Evolutionary conservation across 176 grass and related monocot species (phyloP).

Genomic region (Saccharum officinarum): DNA sequence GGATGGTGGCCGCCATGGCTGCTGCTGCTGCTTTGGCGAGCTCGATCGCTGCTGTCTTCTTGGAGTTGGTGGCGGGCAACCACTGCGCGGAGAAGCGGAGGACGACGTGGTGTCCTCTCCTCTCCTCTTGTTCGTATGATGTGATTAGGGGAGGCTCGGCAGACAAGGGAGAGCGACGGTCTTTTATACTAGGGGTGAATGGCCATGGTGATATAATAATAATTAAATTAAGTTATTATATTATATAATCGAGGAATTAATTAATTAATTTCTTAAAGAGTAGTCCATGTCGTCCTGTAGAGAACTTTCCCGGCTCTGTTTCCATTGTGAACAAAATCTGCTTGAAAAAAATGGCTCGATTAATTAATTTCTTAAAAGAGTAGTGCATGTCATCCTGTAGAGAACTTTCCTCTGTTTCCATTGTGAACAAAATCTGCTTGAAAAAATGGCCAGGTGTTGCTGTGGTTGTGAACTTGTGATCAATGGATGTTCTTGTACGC

Average conservation of each 20-base stretch:
- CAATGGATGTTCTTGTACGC: not conserved
- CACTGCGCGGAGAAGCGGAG: not conserved
- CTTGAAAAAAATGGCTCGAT: not conserved
- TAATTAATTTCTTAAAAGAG: not conserved
- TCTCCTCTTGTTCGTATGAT: not conserved
- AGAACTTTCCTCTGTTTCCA: not conserved
- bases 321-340: too few relatives aligned
- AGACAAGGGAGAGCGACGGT: not conserved
- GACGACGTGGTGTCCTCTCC: conserved; percentile 33
- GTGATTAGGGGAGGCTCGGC: not conserved
- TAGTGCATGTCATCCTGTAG: not conserved
- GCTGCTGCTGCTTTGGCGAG: not conserved
- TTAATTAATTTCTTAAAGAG: not conserved
- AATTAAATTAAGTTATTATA: not conserved
- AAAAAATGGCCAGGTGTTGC: not conserved
- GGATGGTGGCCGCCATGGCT: conserved; percentile 30
- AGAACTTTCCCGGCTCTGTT: too few relatives aligned
- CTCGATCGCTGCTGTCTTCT: not conserved
- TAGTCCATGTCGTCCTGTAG: not conserved
- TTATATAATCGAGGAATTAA: not conserved
- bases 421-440: not conserved
- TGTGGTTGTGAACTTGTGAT: not conserved
- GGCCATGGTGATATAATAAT: not conserved
- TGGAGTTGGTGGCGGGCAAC: conserved; percentile 32
- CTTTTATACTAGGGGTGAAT: conserved; percentile 13